A percentile compares a stretch with the other conserved stretches of the same genome.
Conservation (phyloP, 495 filamentous ascomycete genomes). For the Daldinia grandis region DNA sequence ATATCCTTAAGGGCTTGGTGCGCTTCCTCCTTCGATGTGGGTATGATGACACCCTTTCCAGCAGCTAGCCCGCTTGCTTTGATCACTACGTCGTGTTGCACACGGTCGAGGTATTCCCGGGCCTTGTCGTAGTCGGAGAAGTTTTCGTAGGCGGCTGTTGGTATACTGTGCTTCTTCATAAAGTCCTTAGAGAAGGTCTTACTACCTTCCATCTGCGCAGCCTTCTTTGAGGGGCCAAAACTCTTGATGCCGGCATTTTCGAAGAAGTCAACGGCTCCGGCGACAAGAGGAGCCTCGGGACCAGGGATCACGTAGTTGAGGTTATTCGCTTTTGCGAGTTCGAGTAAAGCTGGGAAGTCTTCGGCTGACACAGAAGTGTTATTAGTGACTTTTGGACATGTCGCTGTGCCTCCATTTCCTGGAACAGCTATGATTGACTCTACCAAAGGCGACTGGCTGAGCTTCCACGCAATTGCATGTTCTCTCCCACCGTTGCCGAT, state of each 20-base stretch:
- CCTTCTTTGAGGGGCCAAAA: slow-evolving; percentile 87
- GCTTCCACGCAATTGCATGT: slow-evolving; percentile 94
- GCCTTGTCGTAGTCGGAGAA: slow-evolving; percentile 85
- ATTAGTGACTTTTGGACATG: slow-evolving; percentile 75
- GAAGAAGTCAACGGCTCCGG: slow-evolving; percentile 87
- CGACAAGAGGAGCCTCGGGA: slow-evolving; percentile 93
- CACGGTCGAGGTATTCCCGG: slow-evolving; percentile 73
- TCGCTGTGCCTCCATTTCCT: slow-evolving; percentile 91
- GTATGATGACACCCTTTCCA: slow-evolving; percentile 93
- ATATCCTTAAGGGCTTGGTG: slow-evolving; percentile 83
- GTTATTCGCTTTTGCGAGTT: slow-evolving; percentile 72
- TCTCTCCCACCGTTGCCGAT: slow-evolving; percentile 94
- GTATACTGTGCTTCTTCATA: slow-evolving; percentile 90
- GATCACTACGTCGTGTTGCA: slow-evolving; percentile 83
- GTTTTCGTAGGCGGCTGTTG: slow-evolving; percentile 88
- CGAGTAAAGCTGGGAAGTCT: slow-evolving; percentile 80
- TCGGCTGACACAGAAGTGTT: slow-evolving; percentile 69
- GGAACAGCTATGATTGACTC: slow-evolving; percentile 72
- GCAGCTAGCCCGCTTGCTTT: slow-evolving; percentile 89
- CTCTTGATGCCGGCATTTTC: slow-evolving; percentile 76
- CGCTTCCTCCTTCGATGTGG: slow-evolving; percentile 80
- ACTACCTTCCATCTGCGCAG: slow-evolving; percentile 91
- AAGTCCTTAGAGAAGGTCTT: slow-evolving; percentile 99
- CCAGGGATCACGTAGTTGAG: slow-evolving; percentile 91
- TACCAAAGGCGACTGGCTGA: slow-evolving; percentile 78